These are phyloP conservation scores for Cytospora schulzeri DNA, from an alignment of 2,329 filamentous ascomycete species.

Conservation along the genomic window DNA sequence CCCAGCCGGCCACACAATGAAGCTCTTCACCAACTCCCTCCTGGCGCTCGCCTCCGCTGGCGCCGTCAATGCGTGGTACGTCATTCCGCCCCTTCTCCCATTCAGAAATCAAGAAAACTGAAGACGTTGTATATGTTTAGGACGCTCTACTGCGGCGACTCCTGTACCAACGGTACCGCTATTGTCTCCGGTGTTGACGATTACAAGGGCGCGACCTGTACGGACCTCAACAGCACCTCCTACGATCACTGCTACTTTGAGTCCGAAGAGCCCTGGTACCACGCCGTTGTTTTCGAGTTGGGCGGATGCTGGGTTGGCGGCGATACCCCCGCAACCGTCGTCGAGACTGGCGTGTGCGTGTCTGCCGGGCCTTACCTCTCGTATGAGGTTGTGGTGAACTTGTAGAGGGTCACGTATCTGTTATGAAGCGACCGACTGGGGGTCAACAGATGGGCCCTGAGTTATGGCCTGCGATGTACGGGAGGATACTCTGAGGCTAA, in stretches of 20 bases:
- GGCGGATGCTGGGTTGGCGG: background rate
- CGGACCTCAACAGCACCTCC: conserved; percentile 7
- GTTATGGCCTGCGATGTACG: too few relatives aligned
- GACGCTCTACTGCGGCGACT: conserved; percentile 25
- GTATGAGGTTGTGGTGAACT: conserved; percentile 14
- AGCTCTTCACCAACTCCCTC: conserved; percentile 2
- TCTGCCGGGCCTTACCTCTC: conserved; percentile 13
- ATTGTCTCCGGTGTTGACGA: conserved; percentile 5
- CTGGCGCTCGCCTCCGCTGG: conserved; percentile 17
- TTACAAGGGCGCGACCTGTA: conserved; percentile 18
- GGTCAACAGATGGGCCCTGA: too few relatives aligned
- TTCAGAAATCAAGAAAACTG: too few relatives aligned
- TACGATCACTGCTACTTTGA: conserved; percentile 23
- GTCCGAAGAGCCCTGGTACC: conserved; percentile 12
- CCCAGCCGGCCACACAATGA: conserved; percentile 4
- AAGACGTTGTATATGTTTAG: too few relatives aligned
- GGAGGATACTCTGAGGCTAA: too few relatives aligned
- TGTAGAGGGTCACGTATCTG: background rate
- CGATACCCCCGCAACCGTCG: background rate
- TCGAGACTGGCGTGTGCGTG: conserved; percentile 13
- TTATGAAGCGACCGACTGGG: background rate
- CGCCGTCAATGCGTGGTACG: conserved; percentile 13
- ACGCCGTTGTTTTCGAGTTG: conserved; percentile 15
- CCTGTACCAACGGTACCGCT: conserved; percentile 11
- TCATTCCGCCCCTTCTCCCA: too few relatives aligned